Conservation (phyloP, 2,329 filamentous ascomycete species). For the Rutstroemia sp. region DNA sequence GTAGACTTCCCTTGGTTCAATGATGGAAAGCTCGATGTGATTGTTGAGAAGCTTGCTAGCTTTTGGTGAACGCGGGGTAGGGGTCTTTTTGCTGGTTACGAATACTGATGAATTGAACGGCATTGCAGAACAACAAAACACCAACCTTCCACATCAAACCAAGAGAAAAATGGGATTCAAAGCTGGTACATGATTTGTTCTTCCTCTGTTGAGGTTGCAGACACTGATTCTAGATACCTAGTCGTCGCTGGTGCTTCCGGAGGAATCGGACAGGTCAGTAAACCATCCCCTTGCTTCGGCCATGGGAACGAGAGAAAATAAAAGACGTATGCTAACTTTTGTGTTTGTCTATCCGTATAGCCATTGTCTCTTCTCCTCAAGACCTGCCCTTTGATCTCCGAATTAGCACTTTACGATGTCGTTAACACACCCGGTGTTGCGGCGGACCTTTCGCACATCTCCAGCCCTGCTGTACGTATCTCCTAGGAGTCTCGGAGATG, state of each 20-base stretch:
- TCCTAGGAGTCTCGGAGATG: neutral
- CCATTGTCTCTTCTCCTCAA: constrained; percentile 96
- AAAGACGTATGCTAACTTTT: neutral
- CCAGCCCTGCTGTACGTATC: constrained; percentile 37
- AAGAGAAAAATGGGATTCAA: constrained; percentile 45
- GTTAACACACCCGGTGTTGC: constrained; percentile 66
- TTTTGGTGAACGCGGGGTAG: too few species aligned
- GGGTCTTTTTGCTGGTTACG: neutral
- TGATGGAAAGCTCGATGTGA: neutral
- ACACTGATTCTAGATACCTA: constrained; percentile 26
- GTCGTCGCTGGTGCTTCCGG: constrained; percentile 92
- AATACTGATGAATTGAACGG: neutral
- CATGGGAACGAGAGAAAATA: neutral
- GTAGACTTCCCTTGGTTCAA: neutral
- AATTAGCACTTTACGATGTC: constrained; percentile 98
- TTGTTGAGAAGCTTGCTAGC: neutral
- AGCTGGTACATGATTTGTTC: constrained; percentile 41
- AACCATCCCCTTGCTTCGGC: neutral
- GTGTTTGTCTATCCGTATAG: constrained; percentile 34
- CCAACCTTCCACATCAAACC: neutral
- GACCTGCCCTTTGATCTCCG: constrained; percentile 69
- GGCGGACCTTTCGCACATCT: constrained; percentile 97
- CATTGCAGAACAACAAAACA: neutral
- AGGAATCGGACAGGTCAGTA: constrained; percentile 89
- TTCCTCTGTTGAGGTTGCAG: neutral